Base-by-base conservation (phyloP, 768 basidiomycete genomes). In the Cyclocybe aegerita region DNA sequence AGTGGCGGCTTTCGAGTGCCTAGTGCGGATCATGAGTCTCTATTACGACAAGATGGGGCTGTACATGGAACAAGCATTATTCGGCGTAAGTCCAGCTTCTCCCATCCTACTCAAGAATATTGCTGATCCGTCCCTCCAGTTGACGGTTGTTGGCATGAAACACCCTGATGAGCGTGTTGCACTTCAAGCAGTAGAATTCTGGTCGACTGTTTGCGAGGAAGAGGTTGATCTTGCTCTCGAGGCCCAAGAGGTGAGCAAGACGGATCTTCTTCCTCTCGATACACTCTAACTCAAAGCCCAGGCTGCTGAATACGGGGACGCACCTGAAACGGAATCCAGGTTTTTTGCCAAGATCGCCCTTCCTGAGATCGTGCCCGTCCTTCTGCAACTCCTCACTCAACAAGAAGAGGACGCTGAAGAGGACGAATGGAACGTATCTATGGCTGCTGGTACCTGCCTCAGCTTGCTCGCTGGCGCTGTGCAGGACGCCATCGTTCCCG, bases 41-140 rank as follows among this genome's bases (percentile, higher is more conserved):
- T 99, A 98, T 75, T 99, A 99, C 68, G 95, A 96, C 62, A 98
- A 96, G 76, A 99, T 99, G 97, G 84, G 82, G 33, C 86, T 96
- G 66, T 99, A 99, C 77, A 99, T 99, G 97, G 97, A 99, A 67
- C 89, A 95, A 65, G 97, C 97, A 0, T 71, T 99, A 31, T 99
- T 98, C 62, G 97, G 97, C 38, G 95, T 97, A 72, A 49, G 88
- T 80, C 12, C 9, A 38, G 54, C 54, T 42, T 37, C 44, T 48
- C 45, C 44, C 46, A 3, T 31, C n/a, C 12, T 29, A 30, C 37
- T 17, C 17, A 43, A 42, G 39, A 41, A 34, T 8, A 32, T 7
- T 14, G 15, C 66, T 61, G 52, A 55, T 46, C 10, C 15, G n/a
- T 31, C 54, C 35, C 46, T 48, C 0, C 63, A 98, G 92, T 74